Percentiles rank a stretch among this genome's conserved stretches.
Evolutionary conservation across 129 eudicot species (phyloP).

Genomic region (Escallonia rubra): DNA sequence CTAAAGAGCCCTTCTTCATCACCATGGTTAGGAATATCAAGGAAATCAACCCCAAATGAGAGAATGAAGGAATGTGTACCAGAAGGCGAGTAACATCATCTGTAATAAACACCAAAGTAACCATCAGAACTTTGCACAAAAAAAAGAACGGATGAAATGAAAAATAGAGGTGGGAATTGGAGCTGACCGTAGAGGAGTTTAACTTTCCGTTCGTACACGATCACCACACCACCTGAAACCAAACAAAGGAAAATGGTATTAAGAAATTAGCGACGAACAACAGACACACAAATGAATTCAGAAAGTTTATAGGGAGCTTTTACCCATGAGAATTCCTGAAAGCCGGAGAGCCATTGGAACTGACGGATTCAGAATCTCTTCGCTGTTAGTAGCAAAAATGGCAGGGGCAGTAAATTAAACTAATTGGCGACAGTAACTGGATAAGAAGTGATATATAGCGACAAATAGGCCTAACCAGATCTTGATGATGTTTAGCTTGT

Average conservation of each 20-base stretch:
- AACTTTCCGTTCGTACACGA: constrained; percentile 96
- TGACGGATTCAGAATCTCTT: constrained; percentile 81
- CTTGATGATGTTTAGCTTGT: constrained; percentile 74
- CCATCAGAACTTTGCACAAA: background rate
- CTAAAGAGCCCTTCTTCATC: background rate
- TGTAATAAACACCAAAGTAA: constrained; percentile 22
- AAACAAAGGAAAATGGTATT: background rate
- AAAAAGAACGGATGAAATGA: too few relatives aligned
- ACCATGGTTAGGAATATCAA: background rate
- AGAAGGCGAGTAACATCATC: constrained; percentile 91
- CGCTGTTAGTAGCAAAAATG: constrained; percentile 39
- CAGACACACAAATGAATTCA: background rate
- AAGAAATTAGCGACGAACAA: background rate
- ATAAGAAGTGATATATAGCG: background rate
- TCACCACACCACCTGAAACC: constrained; percentile 85
- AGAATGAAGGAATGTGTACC: constrained; percentile 25
- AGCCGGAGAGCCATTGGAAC: constrained; percentile 97
- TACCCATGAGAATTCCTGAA: constrained; percentile 99
- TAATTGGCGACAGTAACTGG: background rate
- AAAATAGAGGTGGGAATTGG: background rate
- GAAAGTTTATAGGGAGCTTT: background rate
- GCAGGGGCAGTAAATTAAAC: background rate
- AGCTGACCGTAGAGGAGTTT: constrained; percentile 73
- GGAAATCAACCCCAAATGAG: background rate
- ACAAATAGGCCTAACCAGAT: constrained; percentile 50